Evolutionary conservation across 148 eudicot genomes (phyloP).

Genomic region (Persicaria maculosa): DNA sequence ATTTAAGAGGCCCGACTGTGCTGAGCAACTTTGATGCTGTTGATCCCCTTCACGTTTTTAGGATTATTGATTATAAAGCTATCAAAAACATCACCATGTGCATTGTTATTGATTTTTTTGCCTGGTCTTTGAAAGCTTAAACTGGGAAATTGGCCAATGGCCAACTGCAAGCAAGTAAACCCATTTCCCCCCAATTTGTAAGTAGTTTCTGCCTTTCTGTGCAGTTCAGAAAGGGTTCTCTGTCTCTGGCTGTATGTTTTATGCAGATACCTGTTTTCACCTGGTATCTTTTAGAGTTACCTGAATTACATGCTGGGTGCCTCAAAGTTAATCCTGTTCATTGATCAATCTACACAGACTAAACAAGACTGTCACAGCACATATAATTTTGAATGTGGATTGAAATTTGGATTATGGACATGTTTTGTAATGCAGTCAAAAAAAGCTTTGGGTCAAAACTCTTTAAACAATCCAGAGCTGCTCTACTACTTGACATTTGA

Average conservation of each 20-base stretch:
- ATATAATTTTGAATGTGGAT: background rate
- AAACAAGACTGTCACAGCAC: background rate
- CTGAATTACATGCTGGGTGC: background rate
- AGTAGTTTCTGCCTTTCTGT: background rate
- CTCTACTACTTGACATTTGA: background rate
- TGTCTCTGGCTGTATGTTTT: background rate
- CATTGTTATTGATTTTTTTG: background rate
- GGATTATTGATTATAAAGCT: background rate
- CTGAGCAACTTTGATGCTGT: conserved; percentile 2
- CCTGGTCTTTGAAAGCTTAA: background rate
- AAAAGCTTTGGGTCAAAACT: background rate
- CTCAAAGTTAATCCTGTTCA: background rate
- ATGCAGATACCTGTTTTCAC: background rate
- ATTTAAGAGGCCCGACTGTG: background rate
- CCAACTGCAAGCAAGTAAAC: background rate
- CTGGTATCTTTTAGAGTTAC: background rate
- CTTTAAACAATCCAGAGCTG: background rate
- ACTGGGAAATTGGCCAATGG: background rate
- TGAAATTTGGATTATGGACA: background rate
- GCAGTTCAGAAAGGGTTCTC: background rate
- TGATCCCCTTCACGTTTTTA: background rate
- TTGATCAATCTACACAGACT: background rate
- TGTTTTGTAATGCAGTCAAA: background rate
- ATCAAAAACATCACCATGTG: background rate
- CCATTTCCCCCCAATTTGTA: background rate